These are phyloP conservation scores for Daldinia sp. DNA, from an alignment of 2,329 filamentous ascomycete species.

Conservation along the genomic window DNA sequence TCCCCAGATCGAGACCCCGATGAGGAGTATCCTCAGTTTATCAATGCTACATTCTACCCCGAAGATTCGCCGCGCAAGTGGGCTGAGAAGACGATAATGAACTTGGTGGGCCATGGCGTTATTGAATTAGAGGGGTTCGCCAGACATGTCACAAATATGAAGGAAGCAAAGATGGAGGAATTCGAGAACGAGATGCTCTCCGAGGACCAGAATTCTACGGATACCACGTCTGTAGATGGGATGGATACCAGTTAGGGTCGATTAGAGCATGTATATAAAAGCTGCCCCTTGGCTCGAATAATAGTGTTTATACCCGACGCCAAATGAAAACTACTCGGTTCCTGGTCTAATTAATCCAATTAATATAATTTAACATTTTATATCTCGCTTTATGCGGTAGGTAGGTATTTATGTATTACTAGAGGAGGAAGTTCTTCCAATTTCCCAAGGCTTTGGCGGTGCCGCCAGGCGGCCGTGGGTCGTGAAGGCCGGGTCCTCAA, in stretches of 20 bases:
- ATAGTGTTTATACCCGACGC: background rate
- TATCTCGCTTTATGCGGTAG: constrained; percentile 6
- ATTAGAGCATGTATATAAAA: constrained; percentile 8
- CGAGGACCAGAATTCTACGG: constrained; percentile 4
- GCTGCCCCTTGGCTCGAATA: background rate
- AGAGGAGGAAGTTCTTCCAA: constrained; percentile 48
- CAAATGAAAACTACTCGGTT: background rate
- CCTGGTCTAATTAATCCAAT: constrained; percentile 1
- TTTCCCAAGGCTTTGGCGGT: constrained; percentile 72
- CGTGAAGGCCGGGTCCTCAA: constrained; percentile 63
- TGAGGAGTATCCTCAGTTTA: constrained; percentile 28
- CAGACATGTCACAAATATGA: constrained; percentile 32
- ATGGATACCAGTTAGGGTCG: constrained; percentile 29
- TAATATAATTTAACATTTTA: constrained; percentile 2
- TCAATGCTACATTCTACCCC: constrained; percentile 22
- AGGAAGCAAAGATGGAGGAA: constrained; percentile 29
- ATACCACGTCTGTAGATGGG: constrained; percentile 15
- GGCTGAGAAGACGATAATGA: constrained; percentile 35
- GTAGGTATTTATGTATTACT: background rate
- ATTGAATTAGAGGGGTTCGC: constrained; percentile 36
- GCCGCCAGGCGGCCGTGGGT: constrained; percentile 42
- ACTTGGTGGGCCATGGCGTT: constrained; percentile 27
- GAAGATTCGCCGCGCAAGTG: constrained; percentile 36
- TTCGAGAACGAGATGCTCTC: constrained; percentile 21
- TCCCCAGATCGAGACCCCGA: constrained; percentile 15